phyloP scores from a whole-genome alignment of 345 rosid genomes.

The Pugionium dolabratum region DNA sequence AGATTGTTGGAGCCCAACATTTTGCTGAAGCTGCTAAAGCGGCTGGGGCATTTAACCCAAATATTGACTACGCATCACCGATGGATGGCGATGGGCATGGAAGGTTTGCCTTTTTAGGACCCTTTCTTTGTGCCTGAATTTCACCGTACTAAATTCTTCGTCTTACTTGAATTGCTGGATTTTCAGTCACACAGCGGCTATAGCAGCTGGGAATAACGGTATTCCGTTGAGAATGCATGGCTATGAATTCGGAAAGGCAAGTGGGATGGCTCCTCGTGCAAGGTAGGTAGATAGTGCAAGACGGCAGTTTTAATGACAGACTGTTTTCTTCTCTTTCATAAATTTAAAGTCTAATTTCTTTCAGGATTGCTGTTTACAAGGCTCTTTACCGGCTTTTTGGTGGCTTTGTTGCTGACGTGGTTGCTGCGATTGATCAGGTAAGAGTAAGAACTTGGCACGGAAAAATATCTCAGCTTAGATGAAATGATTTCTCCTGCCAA shows the following conservation, averaged over 20 bases:
- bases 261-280: constrained; percentile 99
- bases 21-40: constrained; percentile 98
- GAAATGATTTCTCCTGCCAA: constrained; percentile 33
- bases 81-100: constrained; percentile 99
- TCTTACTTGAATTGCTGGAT: constrained; percentile 9
- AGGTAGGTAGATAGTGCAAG: constrained; percentile 51
- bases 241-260: constrained; percentile 97
- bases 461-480: not conserved
- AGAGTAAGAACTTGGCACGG: constrained; percentile 14
- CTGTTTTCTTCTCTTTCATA: constrained; percentile 15
- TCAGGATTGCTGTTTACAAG: constrained; percentile 95
- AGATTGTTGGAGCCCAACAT: constrained; percentile 97
- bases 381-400: constrained; percentile 98
- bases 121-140: not conserved
- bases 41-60: constrained; percentile 87
- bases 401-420: constrained; percentile 98
- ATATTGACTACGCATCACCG: constrained; percentile 87
- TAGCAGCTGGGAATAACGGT: constrained; percentile 99
- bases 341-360: constrained; percentile 24
- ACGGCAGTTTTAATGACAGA: constrained; percentile 5
- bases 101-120: constrained; percentile 54
- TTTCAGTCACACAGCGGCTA: constrained; percentile 94
- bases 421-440: constrained; percentile 99
- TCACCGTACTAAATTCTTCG: constrained; percentile 13
- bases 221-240: constrained; percentile 89